Evolutionary conservation across 352 stramenopile species (phyloP), one percentile per base, ranked within the genome.

Genomic region (Globisporangium recalcitrans): DNA sequence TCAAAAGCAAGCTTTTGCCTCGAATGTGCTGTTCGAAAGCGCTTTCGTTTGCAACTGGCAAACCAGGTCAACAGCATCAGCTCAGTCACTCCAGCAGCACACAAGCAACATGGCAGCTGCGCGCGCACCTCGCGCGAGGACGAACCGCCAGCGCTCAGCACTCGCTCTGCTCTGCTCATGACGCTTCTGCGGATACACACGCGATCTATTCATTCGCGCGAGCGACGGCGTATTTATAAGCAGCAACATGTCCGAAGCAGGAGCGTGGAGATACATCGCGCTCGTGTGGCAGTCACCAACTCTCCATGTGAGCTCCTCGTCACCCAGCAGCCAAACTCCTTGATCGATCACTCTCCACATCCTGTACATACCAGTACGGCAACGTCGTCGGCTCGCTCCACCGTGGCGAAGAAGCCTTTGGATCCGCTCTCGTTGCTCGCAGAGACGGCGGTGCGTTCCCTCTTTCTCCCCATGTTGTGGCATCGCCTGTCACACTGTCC

Each of bases 401-500:
- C 24, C 16, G 56, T 56, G 51, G n/a, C 62, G 22, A 69, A 67
- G 47, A 29, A 38, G 2, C 54, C 46, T 14, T 59, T 47, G 14
- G 29, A 62, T 42, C 13, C 58, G 52, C 64, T 82, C 29, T 82
- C 74, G 10, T 70, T 67, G 55, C 61, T 82, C 24, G 74, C 70
- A 7, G 74, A 82, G 65, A 75, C 72, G 3, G 70, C 52, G 34
- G 72, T 82, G 51, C 11, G 67, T 22, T 13, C 14, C 3, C 38
- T 27, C 21, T 21, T 2, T 60, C 38, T 10, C 13, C 32, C 7
- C 7, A 21, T 11, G 24, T 10, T 36, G 14, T n/a, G n/a, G n/a
- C n/a, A 44, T 44, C 36, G 36, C n/a, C n/a, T n/a, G n/a, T n/a
- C n/a, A n/a, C n/a, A n/a, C n/a, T n/a, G n/a, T n/a, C n/a, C 36